These are phyloP conservation scores for Fusarium newnesense DNA, from an alignment of 2,329 filamentous ascomycete species.

Conservation along the genomic window DNA sequence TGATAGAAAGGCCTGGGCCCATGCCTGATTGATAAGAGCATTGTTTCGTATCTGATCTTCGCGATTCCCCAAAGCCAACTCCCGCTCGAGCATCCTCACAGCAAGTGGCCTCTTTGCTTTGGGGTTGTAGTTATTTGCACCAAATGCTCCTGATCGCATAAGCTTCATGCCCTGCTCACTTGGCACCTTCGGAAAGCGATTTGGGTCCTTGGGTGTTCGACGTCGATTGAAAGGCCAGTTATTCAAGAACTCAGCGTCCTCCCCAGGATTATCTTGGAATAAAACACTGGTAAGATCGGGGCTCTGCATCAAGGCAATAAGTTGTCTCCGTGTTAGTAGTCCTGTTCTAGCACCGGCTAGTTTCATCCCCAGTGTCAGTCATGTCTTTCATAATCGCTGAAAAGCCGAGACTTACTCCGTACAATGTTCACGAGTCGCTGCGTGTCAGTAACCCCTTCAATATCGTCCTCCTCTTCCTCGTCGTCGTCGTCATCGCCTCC, in stretches of 20 bases:
- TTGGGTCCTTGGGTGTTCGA: constrained; percentile 56
- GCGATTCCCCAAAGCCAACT: constrained; percentile 76
- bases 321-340: constrained; percentile 50
- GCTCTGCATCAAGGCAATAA: constrained; percentile 54
- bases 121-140: constrained; percentile 68
- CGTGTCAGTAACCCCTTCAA: constrained; percentile 43
- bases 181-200: constrained; percentile 83
- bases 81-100: constrained; percentile 80
- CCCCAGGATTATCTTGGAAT: constrained; percentile 52
- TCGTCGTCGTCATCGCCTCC: constrained; percentile 38
- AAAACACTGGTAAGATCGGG: constrained; percentile 51
- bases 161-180: constrained; percentile 79
- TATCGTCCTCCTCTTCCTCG: constrained; percentile 36
- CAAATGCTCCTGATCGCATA: constrained; percentile 87
- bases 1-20: constrained; percentile 12
- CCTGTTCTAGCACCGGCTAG: constrained; percentile 43
- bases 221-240: constrained; percentile 59
- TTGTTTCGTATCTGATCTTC: constrained; percentile 70
- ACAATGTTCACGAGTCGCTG: constrained; percentile 48
- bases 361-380: constrained; percentile 17
- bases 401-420: constrained; percentile 40
- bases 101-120: constrained; percentile 70
- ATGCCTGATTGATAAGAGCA: constrained; percentile 74
- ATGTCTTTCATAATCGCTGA: not conserved
- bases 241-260: constrained; percentile 50